Conservation (phyloP, 192 early-diverging fungal genomes). For the Backusella circina region DNA sequence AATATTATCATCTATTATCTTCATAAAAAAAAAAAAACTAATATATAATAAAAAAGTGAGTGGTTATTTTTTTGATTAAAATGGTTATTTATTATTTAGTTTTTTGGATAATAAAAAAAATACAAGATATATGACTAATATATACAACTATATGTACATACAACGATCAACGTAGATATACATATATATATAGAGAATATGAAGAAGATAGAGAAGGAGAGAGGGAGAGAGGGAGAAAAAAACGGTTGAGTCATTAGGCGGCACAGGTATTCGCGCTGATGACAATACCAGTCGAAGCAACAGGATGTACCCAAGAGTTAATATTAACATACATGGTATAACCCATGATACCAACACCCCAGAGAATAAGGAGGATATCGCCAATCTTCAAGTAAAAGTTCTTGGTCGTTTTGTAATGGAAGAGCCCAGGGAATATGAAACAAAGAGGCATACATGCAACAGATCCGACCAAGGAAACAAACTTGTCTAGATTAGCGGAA, state of each 20-base stretch:
- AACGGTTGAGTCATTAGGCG: neutral
- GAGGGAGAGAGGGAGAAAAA: neutral
- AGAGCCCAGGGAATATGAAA: slow-evolving; percentile 79
- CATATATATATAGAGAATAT: neutral
- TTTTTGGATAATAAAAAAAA: neutral
- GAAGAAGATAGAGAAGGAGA: neutral
- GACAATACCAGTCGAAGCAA: neutral
- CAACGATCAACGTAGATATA: neutral
- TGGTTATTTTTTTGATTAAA: neutral
- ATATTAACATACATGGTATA: slow-evolving; percentile 79
- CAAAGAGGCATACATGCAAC: slow-evolving; percentile 65
- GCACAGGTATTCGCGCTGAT: neutral
- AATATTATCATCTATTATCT: neutral
- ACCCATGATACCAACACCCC: slow-evolving; percentile 61
- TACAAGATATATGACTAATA: neutral
- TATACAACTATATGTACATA: neutral
- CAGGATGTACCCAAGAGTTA: slow-evolving; percentile 34
- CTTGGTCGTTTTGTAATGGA: slow-evolving; percentile 62
- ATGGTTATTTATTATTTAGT: neutral
- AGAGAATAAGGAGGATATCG: slow-evolving; percentile 57
- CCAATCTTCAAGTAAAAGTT: slow-evolving; percentile 35
- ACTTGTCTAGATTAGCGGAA: slow-evolving; percentile 69
- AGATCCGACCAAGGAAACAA: slow-evolving; percentile 81
- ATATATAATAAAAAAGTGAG: neutral
- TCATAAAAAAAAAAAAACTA: neutral